Evolutionary conservation across 768 basidiomycete genomes (phyloP), one percentile per base, ranked within the genome.

Genomic region (Tremella fuciformis): DNA sequence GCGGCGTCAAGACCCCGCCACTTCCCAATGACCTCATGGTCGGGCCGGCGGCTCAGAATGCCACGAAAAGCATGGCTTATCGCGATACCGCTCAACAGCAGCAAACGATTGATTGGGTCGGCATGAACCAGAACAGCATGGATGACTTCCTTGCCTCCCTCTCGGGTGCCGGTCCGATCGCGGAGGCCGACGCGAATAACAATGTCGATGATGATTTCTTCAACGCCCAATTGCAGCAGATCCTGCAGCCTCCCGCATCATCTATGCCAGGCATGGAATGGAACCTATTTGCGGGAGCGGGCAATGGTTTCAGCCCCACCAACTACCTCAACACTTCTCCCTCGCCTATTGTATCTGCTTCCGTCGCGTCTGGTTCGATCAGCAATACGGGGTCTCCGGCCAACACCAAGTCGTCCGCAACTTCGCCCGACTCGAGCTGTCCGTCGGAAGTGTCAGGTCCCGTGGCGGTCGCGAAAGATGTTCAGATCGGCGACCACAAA

Each of bases 291-390:
- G 46, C 55, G 8, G 50, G 50, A 11, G 4, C 48, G 6, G 3
- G 16, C 15, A 34, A 34, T 18, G 34, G 34, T 0, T 75, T 76
- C 55, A 70, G 69, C 25, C 73, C 75, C 13, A 66, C 60, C 29
- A 71, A 71, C 19, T 74, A 73, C 59, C 66, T 76, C 51, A 73
- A 72, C 61, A 69, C 70, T 55, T 71, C 69, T 8, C 75, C 75
- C 0, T 74, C 73, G 22, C 65, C 74, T 0, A 55, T 66, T 48
- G 50, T 54, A 38, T 50, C 63, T 13, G 50, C 26, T 1, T 67
- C 67, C n/a, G 59, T 34, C 22, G 26, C 51, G 34, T 26, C 24
- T 7, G 51, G 51, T 8, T 52, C 51, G 26, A 52, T 24, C n/a
- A 19, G 34, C 13, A 13, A 13, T 13, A 3, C 42, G 46, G 24